Evolutionary conservation across 2,329 filamentous ascomycete genomes (phyloP), one percentile per base, ranked within the genome.

Genomic region (Clarireedia sp.): DNA sequence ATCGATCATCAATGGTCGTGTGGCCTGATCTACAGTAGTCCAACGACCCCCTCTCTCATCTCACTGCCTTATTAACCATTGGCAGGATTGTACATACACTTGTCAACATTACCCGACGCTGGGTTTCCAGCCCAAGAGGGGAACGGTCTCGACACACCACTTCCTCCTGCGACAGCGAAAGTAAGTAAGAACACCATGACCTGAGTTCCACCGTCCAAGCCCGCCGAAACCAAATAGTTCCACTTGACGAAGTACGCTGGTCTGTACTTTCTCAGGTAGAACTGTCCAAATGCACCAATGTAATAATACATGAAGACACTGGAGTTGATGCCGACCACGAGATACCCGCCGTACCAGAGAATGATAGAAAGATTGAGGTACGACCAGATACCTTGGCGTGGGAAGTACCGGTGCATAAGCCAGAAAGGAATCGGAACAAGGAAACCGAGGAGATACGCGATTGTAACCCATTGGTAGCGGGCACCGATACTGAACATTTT

Each of bases 201-300:
- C 14, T 84, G 81, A 8, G 89, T 75, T 14, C 86, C 86, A 51
- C 81, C 81, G 68, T 89, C 86, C 33, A 90, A 73, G 0, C 82
- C 86, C 0, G 86, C 86, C 16, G 85, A 87, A 0, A 85, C 81
- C 65, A 89, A 77, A 67, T 89, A 90, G 73, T 90, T 90, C 73
- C 88, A 90, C 68, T 85, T 83, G 70, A 87, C 73, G 85, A 86
- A 90, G 83, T 86, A 88, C 38, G 82, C 33, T 16, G 54, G 54
- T 24, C 49, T 47, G n/a, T 23, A 53, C 74, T n/a, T 85, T 66
- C 81, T 79, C 65, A 89, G 78, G 62, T 76, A 83, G 63, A 78
- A 85, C 70, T 89, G 87, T 73, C 88, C 88, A 43, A 83, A 61
- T 55, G 80, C 77, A 9, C 85, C 86, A 9, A 87, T 79, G 21